Evolutionary conservation across 2,329 filamentous ascomycete species (phyloP), one percentile per base, ranked within the genome.

Genomic region (Pseudogymnoascus sp.): DNA sequence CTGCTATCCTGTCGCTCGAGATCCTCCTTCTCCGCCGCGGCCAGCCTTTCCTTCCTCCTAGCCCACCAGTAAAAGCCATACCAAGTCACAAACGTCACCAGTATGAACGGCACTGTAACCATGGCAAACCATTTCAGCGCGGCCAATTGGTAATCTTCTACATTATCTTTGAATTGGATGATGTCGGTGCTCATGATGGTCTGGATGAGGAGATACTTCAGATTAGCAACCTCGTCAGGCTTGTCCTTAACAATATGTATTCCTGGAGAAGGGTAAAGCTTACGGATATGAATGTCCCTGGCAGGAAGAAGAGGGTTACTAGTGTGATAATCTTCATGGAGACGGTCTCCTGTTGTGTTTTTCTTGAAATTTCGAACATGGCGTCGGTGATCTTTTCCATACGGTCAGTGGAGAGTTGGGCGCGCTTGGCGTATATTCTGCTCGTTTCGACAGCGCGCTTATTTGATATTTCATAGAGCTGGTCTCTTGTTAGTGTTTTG

Each of bases 101-200:
- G 60, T 65, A 75, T 76, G 60, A 77, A 56, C 1, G 77, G 75
- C 7, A 77, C 5, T 17, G 70, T 72, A 15, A 78, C 66, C 0
- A 64, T 67, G 2, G 77, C 61, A 62, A 74, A 78, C 11, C 75
- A 23, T n/a, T 67, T 35, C n/a, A 75, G 42, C 2, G 74, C 72
- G 3, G 61, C 68, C 4, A 59, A 26, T 33, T 62, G 3, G 72
- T 69, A 19, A 69, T 66, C 19, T 65, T 64, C 44, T 68, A 29
- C 15, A 17, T 66, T 31, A 50, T 64, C 29, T 40, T 67, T 64
- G 50, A 69, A 68, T 7, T 69, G 64, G 11, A 77, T 63, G 7
- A 77, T 76, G 21, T 75, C 72, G 0, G 75, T 77, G 64, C 74
- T 76, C 75, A 78, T 76, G 44, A 78, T 70, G 4, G 76, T 78